Evolutionary conservation across 2,329 filamentous ascomycete species (phyloP), one percentile per base, ranked within the genome.

Genomic region (Cytospora chrysosperma): DNA sequence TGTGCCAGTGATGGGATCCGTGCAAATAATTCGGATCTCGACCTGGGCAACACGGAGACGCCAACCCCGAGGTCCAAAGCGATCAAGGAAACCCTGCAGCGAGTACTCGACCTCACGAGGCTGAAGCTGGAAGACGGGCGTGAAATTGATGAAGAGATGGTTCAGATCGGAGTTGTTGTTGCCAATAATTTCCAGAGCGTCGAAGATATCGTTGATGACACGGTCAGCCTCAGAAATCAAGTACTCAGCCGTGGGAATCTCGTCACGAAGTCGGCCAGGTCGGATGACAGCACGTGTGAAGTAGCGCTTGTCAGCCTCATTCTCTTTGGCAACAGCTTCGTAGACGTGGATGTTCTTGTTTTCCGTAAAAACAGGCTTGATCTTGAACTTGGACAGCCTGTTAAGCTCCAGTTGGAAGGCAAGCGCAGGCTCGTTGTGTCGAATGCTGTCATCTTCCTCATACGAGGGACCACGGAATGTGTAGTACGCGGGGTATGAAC

Each of bases 131-230:
- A 99, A 98, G 64, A 97, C 91, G 12, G 93, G 92, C 0, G 92
- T 95, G 82, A 99, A 99, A 85, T 99, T 98, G 84, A 99, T 95
- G 83, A 99, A 99, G 84, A 99, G 95, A 81, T 99, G 95, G 84
- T 99, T 99, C 74, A 99, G 85, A 83, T 99, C 95, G 58, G 95
- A 97, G 81, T 96, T 96, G 82, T 97, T 98, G 84, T 97, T 97
- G 74, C 95, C 95, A 74, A 97, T 96, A 71, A 99, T 97, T 83
- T 99, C 95, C 64, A 99, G 83, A 52, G 95, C 95, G 74, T 99
- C 95, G 59, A 98, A 87, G 72, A 99, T 98, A 75, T 99, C 95
- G 75, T 92, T 98, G 85, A 99, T 93, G 71, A 98, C 84, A 68
- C 95, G 89, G 74, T 99, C 94, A 47, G 94, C 93, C 81, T 99